Percentiles rank a stretch among this genome's conserved stretches.
Evolutionary conservation across 1,284 basidiomycete genomes (phyloP).

Genomic region (Spongiforma sp.): DNA sequence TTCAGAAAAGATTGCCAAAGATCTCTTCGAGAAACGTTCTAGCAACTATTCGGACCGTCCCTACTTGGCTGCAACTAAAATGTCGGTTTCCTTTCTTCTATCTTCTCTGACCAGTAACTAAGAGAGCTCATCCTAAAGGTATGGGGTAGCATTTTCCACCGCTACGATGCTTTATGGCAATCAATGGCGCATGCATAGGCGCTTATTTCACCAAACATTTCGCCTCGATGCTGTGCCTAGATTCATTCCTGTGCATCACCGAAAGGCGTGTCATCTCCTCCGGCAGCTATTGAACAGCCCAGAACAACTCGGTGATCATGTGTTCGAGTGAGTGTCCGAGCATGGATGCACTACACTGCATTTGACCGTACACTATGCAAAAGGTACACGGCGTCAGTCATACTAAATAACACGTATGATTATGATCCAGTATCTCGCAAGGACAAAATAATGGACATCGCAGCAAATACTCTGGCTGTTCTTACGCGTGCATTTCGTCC

Average conservation of each 20-base stretch:
- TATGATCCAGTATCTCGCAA: slow-evolving; percentile 18
- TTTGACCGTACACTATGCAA: background rate
- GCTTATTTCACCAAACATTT: slow-evolving; percentile 20
- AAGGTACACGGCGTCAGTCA: slow-evolving; percentile 16
- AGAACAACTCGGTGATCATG: slow-evolving; percentile 11
- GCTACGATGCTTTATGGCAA: slow-evolving; percentile 17
- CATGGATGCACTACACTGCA: too few relatives aligned
- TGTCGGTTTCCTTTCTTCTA: slow-evolving; percentile 8
- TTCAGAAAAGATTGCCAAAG: slow-evolving; percentile 23
- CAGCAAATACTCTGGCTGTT: background rate
- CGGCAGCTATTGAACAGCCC: slow-evolving; percentile 11
- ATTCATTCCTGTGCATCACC: slow-evolving; percentile 17
- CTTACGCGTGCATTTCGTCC: background rate
- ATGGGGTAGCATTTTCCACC: slow-evolving; percentile 5
- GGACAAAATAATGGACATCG: slow-evolving; percentile 13
- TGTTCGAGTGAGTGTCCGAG: slow-evolving; percentile 8
- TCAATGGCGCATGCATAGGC: slow-evolving; percentile 18
- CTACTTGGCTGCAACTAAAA: slow-evolving; percentile 5
- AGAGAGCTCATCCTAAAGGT: background rate
- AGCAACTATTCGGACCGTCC: slow-evolving; percentile 24
- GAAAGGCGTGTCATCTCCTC: slow-evolving; percentile 20
- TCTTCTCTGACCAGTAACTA: background rate
- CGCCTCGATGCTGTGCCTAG: background rate
- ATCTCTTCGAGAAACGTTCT: slow-evolving; percentile 18
- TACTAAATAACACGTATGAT: slow-evolving; percentile 17